Conservation (phyloP, 805 yeast species). For the Candida tibetensis region DNA sequence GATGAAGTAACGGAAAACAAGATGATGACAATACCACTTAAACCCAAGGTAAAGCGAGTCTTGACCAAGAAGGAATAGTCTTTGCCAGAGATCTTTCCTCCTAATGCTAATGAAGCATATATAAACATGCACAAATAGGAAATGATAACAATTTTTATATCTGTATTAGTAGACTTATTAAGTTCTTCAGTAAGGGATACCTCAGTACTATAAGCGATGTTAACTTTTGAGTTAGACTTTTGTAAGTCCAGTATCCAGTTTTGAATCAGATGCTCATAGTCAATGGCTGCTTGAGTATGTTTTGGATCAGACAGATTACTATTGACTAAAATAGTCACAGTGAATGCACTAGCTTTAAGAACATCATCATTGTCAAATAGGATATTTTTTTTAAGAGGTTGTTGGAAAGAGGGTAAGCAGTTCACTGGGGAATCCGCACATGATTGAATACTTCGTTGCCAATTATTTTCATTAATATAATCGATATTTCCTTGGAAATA, state of each 20-base stretch:
- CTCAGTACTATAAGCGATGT: slow-evolving; percentile 76
- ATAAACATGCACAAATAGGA: slow-evolving; percentile 86
- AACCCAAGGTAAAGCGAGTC: slow-evolving; percentile 73
- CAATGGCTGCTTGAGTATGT: slow-evolving; percentile 37
- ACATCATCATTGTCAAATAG: slow-evolving; percentile 56
- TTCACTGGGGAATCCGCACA: slow-evolving; percentile 84
- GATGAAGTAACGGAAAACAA: slow-evolving; percentile 76
- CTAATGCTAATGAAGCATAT: slow-evolving; percentile 80
- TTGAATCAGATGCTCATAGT: slow-evolving; percentile 76
- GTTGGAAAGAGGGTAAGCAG: slow-evolving; percentile 88
- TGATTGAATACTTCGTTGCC: slow-evolving; percentile 51
- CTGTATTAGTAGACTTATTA: slow-evolving; percentile 78
- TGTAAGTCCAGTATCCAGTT: slow-evolving; percentile 44
- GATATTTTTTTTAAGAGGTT: slow-evolving; percentile 72
- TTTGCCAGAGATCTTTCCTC: slow-evolving; percentile 41
- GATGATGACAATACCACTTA: slow-evolving; percentile 82
- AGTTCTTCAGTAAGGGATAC: slow-evolving; percentile 82
- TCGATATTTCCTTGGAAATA: slow-evolving; percentile 69
- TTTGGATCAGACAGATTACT: slow-evolving; percentile 45
- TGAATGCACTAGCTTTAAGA: slow-evolving; percentile 65
- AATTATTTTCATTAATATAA: slow-evolving; percentile 47
- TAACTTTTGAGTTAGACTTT: slow-evolving; percentile 52
- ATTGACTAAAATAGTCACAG: slow-evolving; percentile 67
- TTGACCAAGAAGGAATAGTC: slow-evolving; percentile 29
- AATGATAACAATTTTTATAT: slow-evolving; percentile 60